Conservation (phyloP, 2,329 filamentous ascomycete species). For the Phyllosticta citribraziliensis region DNA sequence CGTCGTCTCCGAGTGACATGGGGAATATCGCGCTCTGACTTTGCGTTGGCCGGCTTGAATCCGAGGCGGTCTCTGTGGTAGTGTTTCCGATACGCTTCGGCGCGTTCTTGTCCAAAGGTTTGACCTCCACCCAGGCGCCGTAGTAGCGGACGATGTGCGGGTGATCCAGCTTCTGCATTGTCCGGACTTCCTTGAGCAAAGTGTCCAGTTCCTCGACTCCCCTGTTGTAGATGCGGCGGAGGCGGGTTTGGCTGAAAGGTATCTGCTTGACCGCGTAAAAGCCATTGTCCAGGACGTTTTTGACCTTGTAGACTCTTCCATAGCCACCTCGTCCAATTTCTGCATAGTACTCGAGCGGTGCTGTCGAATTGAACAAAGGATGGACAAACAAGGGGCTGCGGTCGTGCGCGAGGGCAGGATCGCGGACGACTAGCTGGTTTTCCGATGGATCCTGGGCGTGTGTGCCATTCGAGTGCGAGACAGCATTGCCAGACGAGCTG, state of each 20-base stretch:
- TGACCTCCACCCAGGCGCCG: slow-evolving; percentile 51
- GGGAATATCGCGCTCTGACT: neutral
- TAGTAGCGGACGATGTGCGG: slow-evolving; percentile 58
- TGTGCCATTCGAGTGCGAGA: neutral
- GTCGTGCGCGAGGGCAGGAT: neutral
- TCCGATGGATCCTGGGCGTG: neutral
- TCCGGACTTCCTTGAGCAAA: slow-evolving; percentile 51
- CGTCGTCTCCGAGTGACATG: slow-evolving; percentile 6
- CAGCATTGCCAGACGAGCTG: neutral
- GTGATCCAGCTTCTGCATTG: slow-evolving; percentile 53
- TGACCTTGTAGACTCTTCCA: slow-evolving; percentile 53
- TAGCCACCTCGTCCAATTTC: slow-evolving; percentile 56
- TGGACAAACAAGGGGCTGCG: neutral
- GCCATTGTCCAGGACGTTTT: slow-evolving; percentile 50
- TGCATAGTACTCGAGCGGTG: neutral
- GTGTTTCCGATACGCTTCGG: neutral
- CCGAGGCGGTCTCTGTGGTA: neutral
- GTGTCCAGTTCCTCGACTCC: slow-evolving; percentile 45
- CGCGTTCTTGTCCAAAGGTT: neutral
- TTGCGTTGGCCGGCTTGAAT: neutral
- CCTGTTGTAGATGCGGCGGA: slow-evolving; percentile 42
- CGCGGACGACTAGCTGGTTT: neutral
- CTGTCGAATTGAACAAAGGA: neutral
- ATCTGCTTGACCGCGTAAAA: slow-evolving; percentile 60
- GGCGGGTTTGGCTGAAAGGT: slow-evolving; percentile 42